phyloP scores from a whole-genome alignment of 345 rosid genomes.

The Carallia pectinifolia region DNA sequence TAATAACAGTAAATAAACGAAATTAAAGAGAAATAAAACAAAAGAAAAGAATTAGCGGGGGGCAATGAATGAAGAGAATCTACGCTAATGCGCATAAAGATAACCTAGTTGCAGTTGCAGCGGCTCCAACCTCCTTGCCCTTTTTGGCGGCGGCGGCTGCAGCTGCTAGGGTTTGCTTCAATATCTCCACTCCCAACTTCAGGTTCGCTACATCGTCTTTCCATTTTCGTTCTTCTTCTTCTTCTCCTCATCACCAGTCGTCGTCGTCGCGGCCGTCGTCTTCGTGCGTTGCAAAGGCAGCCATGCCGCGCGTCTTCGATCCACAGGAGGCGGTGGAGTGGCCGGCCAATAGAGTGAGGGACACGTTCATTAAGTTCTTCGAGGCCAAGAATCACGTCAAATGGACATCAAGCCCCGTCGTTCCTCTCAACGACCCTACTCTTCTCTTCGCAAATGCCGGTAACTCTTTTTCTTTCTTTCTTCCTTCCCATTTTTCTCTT shows the following conservation, averaged over 20 bases:
- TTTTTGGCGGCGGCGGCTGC: constrained; percentile 6
- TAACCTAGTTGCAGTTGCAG: neutral
- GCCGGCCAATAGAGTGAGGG: constrained; percentile 73
- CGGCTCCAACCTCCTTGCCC: neutral
- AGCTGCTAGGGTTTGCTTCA: constrained; percentile 7
- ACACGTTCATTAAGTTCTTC: constrained; percentile 70
- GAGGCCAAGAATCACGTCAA: constrained; percentile 58
- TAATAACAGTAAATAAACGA: too few relatives aligned
- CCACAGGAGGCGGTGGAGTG: constrained; percentile 33
- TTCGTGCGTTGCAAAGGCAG: neutral
- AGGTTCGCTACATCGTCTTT: neutral
- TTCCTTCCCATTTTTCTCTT: neutral
- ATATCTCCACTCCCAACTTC: neutral
- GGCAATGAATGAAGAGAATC: neutral
- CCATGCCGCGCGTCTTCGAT: constrained; percentile 26
- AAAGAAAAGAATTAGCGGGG: neutral
- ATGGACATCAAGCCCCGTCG: constrained; percentile 95
- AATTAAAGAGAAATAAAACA: too few relatives aligned
- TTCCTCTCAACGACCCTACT: constrained; percentile 88
- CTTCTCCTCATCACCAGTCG: neutral
- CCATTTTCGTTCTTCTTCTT: neutral
- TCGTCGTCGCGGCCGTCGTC: neutral
- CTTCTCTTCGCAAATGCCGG: constrained; percentile 95
- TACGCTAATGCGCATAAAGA: neutral
- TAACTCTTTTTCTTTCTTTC: constrained; percentile 15